Percentiles rank a stretch among this genome's conserved stretches.
Evolutionary conservation across 257 asterid species (phyloP).

Genomic region (Eucommia ulmoides): DNA sequence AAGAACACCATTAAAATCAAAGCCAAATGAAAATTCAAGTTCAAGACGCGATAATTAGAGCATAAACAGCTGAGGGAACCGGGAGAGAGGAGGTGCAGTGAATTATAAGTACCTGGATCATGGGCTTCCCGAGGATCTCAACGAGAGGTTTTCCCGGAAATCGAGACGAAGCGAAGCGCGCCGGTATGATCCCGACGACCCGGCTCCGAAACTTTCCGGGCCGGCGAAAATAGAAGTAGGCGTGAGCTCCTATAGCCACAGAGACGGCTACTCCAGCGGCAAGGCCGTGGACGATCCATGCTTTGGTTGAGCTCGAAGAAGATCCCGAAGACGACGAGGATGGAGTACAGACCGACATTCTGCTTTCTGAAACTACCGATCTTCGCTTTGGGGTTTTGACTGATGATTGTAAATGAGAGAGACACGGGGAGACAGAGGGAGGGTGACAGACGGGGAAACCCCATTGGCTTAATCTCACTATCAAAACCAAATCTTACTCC

Average conservation of each 20-base stretch:
- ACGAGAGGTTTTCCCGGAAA: slow-evolving; percentile 85
- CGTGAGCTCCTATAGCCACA: slow-evolving; percentile 50
- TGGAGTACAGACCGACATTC: slow-evolving; percentile 36
- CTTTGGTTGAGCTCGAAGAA: slow-evolving; percentile 32
- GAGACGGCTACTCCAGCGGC: slow-evolving; percentile 46
- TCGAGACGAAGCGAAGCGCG: slow-evolving; percentile 87
- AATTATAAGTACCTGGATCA: slow-evolving; percentile 89
- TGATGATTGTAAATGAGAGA: too few species aligned
- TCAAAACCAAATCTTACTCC: too few species aligned
- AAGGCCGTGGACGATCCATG: slow-evolving; percentile 43
- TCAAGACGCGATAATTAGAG: too few species aligned
- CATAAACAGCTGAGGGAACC: too few species aligned
- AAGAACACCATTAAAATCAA: too few species aligned
- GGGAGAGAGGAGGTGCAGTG: too few species aligned
- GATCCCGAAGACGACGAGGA: slow-evolving; percentile 20
- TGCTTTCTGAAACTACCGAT: too few species aligned
- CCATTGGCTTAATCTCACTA: too few species aligned
- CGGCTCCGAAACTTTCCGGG: slow-evolving; percentile 55
- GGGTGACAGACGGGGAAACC: too few species aligned
- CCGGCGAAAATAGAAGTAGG: slow-evolving; percentile 38
- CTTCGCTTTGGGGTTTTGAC: too few species aligned
- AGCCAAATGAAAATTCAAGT: too few species aligned
- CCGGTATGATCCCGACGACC: slow-evolving; percentile 86
- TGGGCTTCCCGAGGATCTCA: slow-evolving; percentile 82
- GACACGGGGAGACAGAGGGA: too few species aligned